phyloP scores from a whole-genome alignment of 2,329 filamentous ascomycete genomes.

The Atkinsonella texensis region DNA sequence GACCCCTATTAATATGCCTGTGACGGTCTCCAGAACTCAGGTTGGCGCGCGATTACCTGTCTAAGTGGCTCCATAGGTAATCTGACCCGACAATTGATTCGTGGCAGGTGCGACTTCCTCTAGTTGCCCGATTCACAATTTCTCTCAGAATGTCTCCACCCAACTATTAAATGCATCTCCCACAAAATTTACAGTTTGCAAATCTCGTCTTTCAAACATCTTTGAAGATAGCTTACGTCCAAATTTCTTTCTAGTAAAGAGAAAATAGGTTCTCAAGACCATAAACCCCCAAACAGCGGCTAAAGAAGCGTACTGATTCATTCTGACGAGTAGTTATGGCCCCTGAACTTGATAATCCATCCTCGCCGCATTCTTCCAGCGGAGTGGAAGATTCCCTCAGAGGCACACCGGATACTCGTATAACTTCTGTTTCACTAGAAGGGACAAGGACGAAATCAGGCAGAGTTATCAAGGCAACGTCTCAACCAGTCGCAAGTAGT shows the following conservation, averaged over 20 bases:
- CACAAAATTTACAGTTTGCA: no score
- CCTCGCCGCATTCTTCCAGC: constrained; percentile 39
- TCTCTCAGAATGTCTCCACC: constrained; percentile 1
- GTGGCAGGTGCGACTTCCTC: constrained; percentile 6
- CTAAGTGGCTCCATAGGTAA: no score
- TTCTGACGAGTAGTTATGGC: constrained; percentile 2
- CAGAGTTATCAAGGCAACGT: constrained; percentile 19
- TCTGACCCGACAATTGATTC: neutral
- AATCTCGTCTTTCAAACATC: no score
- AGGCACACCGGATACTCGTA: constrained; percentile 51
- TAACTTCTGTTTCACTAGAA: constrained; percentile 53
- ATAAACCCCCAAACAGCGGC: neutral
- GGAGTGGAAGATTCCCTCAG: constrained; percentile 44
- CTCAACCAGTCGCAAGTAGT: constrained; percentile 12
- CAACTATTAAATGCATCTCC: neutral
- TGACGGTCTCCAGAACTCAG: neutral
- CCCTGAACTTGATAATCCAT: constrained; percentile 26
- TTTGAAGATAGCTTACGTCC: neutral
- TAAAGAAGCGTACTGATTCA: neutral
- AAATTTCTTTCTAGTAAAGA: neutral
- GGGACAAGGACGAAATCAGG: constrained; percentile 30
- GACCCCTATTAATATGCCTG: neutral
- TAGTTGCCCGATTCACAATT: constrained; percentile 5
- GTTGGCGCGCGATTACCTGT: neutral
- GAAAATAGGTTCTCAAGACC: neutral